Evolutionary conservation across 176 grass and related monocot genomes (phyloP).

Genomic region (Canna indica): DNA sequence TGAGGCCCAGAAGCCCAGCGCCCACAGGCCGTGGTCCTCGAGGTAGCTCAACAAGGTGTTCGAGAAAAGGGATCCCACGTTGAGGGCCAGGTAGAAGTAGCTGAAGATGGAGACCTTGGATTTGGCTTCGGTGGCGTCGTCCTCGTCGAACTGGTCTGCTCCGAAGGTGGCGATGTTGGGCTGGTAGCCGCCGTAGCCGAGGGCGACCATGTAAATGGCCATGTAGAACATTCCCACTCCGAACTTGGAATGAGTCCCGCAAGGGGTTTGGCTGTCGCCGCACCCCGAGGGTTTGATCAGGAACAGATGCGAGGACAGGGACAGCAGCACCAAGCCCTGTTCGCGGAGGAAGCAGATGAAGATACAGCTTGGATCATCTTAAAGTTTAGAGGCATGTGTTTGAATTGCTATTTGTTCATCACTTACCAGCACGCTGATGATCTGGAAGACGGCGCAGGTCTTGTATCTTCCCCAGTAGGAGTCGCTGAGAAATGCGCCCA

Average conservation of each 20-base stretch:
- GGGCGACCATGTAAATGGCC: slow-evolving; percentile 6
- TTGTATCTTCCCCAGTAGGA: slow-evolving; percentile 17
- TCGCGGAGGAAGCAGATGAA: too few species aligned
- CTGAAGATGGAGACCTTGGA: slow-evolving; percentile 2
- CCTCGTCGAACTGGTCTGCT: slow-evolving; percentile 10
- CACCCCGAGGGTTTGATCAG: slow-evolving; percentile 7
- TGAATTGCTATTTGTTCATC: neutral
- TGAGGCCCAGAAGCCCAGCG: slow-evolving; percentile 6
- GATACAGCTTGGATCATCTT: neutral
- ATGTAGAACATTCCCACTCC: slow-evolving; percentile 8
- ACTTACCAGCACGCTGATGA: neutral
- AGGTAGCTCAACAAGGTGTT: slow-evolving; percentile 9
- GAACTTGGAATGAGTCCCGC: neutral
- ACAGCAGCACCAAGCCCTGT: slow-evolving; percentile 13
- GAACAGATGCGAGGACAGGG: neutral
- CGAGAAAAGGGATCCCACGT: slow-evolving; percentile 15
- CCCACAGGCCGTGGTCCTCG: slow-evolving; percentile 14
- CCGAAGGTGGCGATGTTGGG: slow-evolving; percentile 12
- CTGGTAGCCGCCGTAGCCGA: slow-evolving; percentile 12
- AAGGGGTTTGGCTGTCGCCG: neutral
- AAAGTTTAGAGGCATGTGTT: too few species aligned
- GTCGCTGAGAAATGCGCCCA: slow-evolving; percentile 18
- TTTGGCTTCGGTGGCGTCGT: neutral
- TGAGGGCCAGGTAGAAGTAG: slow-evolving; percentile 18
- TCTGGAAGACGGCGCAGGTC: slow-evolving; percentile 12